phyloP scores from a whole-genome alignment of 1,139 yeast species.

The Kazachstania sp. region DNA sequence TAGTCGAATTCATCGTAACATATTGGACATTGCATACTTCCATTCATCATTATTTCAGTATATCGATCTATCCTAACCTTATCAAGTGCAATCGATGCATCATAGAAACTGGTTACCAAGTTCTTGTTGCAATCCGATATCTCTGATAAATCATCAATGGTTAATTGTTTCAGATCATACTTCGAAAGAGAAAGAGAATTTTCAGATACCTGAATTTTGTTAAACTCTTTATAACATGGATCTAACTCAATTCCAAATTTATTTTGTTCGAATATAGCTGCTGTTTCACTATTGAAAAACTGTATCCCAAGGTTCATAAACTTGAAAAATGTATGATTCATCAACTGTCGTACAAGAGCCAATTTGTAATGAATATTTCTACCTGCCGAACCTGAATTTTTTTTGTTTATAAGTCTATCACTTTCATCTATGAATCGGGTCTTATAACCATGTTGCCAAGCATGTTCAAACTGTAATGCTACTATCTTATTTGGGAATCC shows the following conservation, averaged over 20 bases:
- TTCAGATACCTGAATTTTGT: slow-evolving; percentile 6
- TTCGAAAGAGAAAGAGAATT: slow-evolving; percentile 7
- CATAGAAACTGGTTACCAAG: slow-evolving; percentile 21
- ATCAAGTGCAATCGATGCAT: slow-evolving; percentile 11
- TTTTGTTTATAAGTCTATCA: slow-evolving; percentile 27
- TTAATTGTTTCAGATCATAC: slow-evolving; percentile 8
- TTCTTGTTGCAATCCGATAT: slow-evolving; percentile 20
- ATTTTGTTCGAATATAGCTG: slow-evolving; percentile 27
- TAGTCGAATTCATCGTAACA: slow-evolving; percentile 33
- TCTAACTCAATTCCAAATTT: slow-evolving; percentile 14
- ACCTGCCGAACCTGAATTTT: slow-evolving; percentile 28
- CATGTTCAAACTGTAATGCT: slow-evolving; percentile 66
- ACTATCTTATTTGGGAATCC: slow-evolving; percentile 66
- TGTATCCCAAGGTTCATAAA: slow-evolving; percentile 37
- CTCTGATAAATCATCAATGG: slow-evolving; percentile 16
- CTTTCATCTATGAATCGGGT: slow-evolving; percentile 49
- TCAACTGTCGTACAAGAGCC: slow-evolving; percentile 43
- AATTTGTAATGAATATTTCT: slow-evolving; percentile 41
- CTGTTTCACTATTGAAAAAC: slow-evolving; percentile 32
- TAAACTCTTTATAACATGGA: background rate
- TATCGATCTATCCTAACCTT: slow-evolving; percentile 15
- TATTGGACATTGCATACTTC: slow-evolving; percentile 26
- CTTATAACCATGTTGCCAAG: slow-evolving; percentile 65
- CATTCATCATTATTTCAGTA: slow-evolving; percentile 23
- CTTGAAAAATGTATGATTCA: slow-evolving; percentile 37